Evolutionary conservation across 139 green algal genomes (phyloP).

Genomic region (Chlorella sp.): DNA sequence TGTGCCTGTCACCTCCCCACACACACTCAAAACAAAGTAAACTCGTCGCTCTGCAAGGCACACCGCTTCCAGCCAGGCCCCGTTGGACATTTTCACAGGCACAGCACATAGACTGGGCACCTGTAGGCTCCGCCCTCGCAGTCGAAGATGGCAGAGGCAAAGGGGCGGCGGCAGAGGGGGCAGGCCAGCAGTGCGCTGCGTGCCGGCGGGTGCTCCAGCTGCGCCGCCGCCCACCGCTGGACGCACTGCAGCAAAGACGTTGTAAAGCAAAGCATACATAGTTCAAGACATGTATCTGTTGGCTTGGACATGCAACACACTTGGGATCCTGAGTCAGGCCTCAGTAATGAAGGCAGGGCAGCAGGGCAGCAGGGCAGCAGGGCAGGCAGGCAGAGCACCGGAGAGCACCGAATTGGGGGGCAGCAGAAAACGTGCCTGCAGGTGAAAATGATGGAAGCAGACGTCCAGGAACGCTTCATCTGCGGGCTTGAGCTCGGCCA

Average conservation of each 20-base stretch:
- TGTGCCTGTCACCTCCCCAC: too few relatives aligned
- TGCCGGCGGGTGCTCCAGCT: slow-evolving; percentile 5
- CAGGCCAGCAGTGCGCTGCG: background rate
- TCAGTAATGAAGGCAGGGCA: background rate
- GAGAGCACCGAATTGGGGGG: background rate
- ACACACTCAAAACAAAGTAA: too few relatives aligned
- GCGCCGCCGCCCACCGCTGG: slow-evolving; percentile 18
- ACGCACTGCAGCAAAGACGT: slow-evolving; percentile 31
- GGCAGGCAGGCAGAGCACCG: background rate
- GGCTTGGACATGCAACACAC: too few relatives aligned
- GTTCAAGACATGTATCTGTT: too few relatives aligned
- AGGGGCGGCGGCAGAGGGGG: slow-evolving; percentile 40
- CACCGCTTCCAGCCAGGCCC: too few relatives aligned
- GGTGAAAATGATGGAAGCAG: slow-evolving; percentile 49
- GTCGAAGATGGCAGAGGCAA: slow-evolving; percentile 35
- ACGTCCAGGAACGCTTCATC: slow-evolving; percentile 43
- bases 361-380: background rate
- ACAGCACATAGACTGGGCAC: background rate
- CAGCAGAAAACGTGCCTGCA: background rate
- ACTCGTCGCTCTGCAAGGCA: too few relatives aligned
- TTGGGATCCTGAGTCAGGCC: background rate
- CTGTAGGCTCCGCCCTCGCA: slow-evolving; percentile 32
- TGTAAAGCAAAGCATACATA: too few relatives aligned
- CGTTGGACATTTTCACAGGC: too few relatives aligned
- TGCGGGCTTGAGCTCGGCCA: background rate